Conservation (phyloP, 169 alveolate genomes). For the Cryptosporidium ubiquitum region DNA sequence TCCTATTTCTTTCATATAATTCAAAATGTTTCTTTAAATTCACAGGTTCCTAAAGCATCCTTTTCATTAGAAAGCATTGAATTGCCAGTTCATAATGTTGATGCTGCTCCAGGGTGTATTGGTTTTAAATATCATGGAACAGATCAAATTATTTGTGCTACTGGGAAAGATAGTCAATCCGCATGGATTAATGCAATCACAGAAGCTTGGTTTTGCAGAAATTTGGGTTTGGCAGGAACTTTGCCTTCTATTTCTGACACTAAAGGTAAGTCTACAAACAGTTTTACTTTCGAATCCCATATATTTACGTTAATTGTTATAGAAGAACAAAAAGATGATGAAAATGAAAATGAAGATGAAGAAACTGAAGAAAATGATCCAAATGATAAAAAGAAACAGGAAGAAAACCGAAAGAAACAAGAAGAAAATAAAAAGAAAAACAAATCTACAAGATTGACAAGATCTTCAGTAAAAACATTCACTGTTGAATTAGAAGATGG, state of each 20-base stretch:
- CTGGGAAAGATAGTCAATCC: slow-evolving; percentile 76
- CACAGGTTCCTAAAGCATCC: slow-evolving; percentile 67
- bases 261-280: slow-evolving; percentile 12
- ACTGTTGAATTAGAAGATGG: slow-evolving; percentile 71
- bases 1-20: neutral
- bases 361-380: neutral
- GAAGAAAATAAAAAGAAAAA: neutral
- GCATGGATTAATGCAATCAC: slow-evolving; percentile 82
- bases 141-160: slow-evolving; percentile 79
- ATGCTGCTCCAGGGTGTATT: slow-evolving; percentile 72
- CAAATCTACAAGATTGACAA: slow-evolving; percentile 1
- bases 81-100: slow-evolving; percentile 77
- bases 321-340: neutral
- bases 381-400: neutral
- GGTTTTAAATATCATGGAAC: slow-evolving; percentile 78
- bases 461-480: slow-evolving; percentile 57
- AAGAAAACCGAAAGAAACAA: neutral
- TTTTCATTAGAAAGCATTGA: slow-evolving; percentile 80
- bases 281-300: neutral
- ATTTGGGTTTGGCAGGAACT: slow-evolving; percentile 80
- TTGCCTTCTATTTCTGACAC: slow-evolving; percentile 8
- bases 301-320: neutral
- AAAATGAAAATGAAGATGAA: neutral
- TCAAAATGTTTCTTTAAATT: neutral
- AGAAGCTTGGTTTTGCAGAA: slow-evolving; percentile 83